These are phyloP conservation scores for Emmonsia crescens DNA, from an alignment of 2,329 filamentous ascomycete species.

Conservation along the genomic window DNA sequence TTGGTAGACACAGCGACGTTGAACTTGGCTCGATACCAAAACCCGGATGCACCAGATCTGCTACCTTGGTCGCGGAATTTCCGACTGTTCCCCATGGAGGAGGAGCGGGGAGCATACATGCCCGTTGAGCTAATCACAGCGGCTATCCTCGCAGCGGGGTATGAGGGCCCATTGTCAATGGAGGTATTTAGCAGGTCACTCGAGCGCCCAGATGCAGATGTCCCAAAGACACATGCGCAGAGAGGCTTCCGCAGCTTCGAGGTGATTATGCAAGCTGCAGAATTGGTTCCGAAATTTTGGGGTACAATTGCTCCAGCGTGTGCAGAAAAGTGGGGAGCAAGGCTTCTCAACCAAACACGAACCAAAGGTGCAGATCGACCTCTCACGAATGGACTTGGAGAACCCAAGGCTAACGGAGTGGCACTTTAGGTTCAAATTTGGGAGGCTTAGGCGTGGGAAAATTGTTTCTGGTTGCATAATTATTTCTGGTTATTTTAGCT, in stretches of 20 bases:
- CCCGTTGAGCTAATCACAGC: constrained; percentile 1
- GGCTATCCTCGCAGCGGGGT: constrained; percentile 1
- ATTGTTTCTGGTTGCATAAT: not conserved
- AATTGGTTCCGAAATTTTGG: constrained; percentile 2
- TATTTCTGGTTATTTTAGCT: not conserved
- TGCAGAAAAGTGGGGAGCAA: constrained; percentile 1
- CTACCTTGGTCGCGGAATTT: constrained; percentile 1
- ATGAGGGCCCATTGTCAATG: constrained; percentile 2
- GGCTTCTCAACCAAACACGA: not conserved
- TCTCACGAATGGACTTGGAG: constrained; percentile 2
- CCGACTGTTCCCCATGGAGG: constrained; percentile 1
- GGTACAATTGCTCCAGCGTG: not conserved
- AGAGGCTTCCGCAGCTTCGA: constrained; percentile 1
- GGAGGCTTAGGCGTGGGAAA: not conserved
- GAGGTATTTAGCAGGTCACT: constrained; percentile 3
- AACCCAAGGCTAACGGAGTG: not conserved
- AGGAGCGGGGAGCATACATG: constrained; percentile 2
- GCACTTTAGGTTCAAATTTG: not conserved
- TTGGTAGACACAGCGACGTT: not conserved
- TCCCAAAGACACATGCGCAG: not conserved
- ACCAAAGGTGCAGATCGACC: not conserved
- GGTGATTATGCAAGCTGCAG: constrained; percentile 1
- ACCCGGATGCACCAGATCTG: not conserved
- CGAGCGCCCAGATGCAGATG: not conserved
- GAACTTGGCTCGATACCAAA: not conserved